Evolutionary conservation across 2,329 filamentous ascomycete species (phyloP).

Genomic region (Calonectria multiphialidica): DNA sequence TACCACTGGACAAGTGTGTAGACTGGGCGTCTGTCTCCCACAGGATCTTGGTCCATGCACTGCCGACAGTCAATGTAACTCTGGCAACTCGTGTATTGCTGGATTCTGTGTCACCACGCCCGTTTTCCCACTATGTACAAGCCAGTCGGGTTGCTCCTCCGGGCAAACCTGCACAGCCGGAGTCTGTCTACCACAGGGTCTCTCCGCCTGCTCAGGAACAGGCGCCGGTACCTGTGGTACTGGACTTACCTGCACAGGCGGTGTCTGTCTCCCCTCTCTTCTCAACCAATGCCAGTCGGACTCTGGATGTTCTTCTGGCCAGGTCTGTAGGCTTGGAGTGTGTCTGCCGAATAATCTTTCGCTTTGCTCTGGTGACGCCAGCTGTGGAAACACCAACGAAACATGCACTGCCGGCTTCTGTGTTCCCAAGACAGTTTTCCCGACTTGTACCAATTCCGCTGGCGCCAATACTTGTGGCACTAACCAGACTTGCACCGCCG

Average conservation of each 20-base stretch:
- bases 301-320: neutral
- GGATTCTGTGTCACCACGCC: neutral
- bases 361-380: neutral
- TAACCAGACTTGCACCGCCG: neutral
- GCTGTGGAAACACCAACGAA: neutral
- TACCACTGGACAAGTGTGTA: neutral
- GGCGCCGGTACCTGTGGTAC: neutral
- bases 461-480: neutral
- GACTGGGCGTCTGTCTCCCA: constrained; percentile 1
- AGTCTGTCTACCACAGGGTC: neutral
- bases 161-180: constrained; percentile 8
- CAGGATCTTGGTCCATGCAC: neutral
- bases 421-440: neutral
- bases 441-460: neutral
- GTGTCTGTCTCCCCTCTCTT: neutral
- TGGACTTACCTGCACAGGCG: neutral
- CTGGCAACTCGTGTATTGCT: neutral
- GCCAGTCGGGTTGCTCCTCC: neutral
- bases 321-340: constrained; percentile 7
- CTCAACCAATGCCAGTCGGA: neutral
- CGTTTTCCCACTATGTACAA: neutral
- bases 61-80: neutral
- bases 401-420: constrained; percentile 9
- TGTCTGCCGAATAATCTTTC: neutral
- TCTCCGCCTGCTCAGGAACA: neutral